A percentile compares a stretch with the other conserved stretches of the same genome.
Evolutionary conservation across 2,329 filamentous ascomycete species (phyloP).

Genomic region (Orbilia javanica): DNA sequence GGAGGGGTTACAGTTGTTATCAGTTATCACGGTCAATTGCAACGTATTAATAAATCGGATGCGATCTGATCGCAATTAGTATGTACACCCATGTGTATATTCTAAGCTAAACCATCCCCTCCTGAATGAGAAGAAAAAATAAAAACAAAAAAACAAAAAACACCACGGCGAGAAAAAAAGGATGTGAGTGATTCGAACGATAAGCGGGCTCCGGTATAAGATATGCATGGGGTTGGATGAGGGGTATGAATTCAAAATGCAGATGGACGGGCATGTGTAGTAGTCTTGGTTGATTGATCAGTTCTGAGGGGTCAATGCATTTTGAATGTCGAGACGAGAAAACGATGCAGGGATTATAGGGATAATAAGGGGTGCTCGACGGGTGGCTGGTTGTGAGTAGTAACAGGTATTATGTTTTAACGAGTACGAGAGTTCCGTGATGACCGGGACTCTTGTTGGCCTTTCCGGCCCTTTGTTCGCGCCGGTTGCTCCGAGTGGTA

Average conservation of each 20-base stretch:
- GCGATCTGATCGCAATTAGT: constrained; percentile 30
- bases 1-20: constrained; percentile 4
- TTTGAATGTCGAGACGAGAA: constrained; percentile 20
- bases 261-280: not conserved
- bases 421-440: constrained; percentile 50
- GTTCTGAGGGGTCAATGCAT: constrained; percentile 23
- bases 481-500: constrained; percentile 73
- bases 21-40: not conserved
- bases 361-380: constrained; percentile 16
- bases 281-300: not conserved
- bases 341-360: constrained; percentile 18
- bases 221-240: constrained; percentile 16
- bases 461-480: constrained; percentile 63
- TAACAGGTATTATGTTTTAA: constrained; percentile 20
- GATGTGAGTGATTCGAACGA: constrained; percentile 13
- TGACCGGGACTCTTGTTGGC: constrained; percentile 29
- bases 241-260: not conserved
- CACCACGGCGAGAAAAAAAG: constrained; percentile 4
- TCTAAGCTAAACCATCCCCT: constrained; percentile 26
- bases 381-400: constrained; percentile 19
- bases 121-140: constrained; percentile 1
- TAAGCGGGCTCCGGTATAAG: constrained; percentile 27
- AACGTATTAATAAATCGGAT: constrained; percentile 7
- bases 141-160: constrained; percentile 3
- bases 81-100: constrained; percentile 29